Percentiles rank a stretch among this genome's conserved stretches.
Evolutionary conservation across 345 rosid genomes (phyloP).

Genomic region (Pistacia integerrima): DNA sequence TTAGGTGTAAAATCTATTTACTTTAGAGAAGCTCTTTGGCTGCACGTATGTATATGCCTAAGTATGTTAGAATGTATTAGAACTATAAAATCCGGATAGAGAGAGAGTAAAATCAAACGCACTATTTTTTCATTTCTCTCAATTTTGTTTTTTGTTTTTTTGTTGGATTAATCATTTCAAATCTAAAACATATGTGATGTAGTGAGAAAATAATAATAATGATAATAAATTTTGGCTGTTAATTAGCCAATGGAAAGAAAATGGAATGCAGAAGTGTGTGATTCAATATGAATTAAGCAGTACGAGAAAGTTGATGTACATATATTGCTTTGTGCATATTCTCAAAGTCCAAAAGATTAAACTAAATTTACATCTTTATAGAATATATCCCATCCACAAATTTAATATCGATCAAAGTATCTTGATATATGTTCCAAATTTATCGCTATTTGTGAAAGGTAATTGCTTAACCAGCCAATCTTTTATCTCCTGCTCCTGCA

Average conservation of each 20-base stretch:
- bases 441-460: conserved; percentile 18
- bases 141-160: too few relatives aligned
- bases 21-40: too few relatives aligned
- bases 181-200: too few relatives aligned
- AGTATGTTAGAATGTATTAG: too few relatives aligned
- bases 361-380: neutral
- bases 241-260: neutral
- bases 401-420: conserved; percentile 20
- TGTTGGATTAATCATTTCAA: too few relatives aligned
- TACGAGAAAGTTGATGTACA: neutral
- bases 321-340: conserved; percentile 20
- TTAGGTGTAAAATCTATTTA: too few relatives aligned
- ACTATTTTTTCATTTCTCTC: too few relatives aligned
- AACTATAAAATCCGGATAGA: too few relatives aligned
- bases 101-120: too few relatives aligned
- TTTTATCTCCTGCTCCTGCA: neutral
- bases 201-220: too few relatives aligned
- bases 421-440: conserved; percentile 19
- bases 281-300: neutral
- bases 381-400: conserved; percentile 28
- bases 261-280: neutral
- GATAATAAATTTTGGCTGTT: too few relatives aligned
- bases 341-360: neutral
- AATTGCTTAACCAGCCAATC: conserved; percentile 16
- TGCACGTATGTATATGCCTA: too few relatives aligned